Evolutionary conservation across 73 alveolate genomes (phyloP).

Genomic region (Uronychia setigera): DNA sequence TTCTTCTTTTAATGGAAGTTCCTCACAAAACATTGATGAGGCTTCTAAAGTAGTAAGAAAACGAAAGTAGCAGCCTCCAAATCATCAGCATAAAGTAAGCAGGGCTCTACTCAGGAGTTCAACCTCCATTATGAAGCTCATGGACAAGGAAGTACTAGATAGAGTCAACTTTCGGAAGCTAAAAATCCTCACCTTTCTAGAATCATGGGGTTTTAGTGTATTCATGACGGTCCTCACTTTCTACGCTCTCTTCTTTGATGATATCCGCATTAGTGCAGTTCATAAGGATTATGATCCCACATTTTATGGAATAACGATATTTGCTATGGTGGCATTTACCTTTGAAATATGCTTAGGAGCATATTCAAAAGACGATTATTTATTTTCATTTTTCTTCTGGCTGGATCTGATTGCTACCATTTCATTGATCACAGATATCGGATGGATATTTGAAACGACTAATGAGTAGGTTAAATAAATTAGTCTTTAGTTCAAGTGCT

Average conservation of each 20-base stretch:
- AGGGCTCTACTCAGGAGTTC: too few species aligned
- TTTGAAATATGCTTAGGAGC: constrained; percentile 66
- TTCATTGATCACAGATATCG: constrained; percentile 81
- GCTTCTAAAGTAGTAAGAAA: too few species aligned
- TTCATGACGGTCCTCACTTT: constrained; percentile 50
- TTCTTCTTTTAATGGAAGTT: too few species aligned
- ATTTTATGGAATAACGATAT: constrained; percentile 17
- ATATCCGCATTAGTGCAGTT: constrained; percentile 48
- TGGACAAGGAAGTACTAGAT: too few species aligned
- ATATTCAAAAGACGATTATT: constrained; percentile 49
- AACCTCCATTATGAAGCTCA: too few species aligned
- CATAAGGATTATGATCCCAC: constrained; percentile 15
- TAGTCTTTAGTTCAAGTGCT: neutral
- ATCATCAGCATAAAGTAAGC: too few species aligned
- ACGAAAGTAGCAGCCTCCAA: too few species aligned
- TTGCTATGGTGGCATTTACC: constrained; percentile 26
- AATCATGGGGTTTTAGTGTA: neutral
- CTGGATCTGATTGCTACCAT: constrained; percentile 86
- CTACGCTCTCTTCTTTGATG: constrained; percentile 74
- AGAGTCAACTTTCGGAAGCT: too few species aligned
- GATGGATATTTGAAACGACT: constrained; percentile 69
- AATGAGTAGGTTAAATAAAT: neutral
- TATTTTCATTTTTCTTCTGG: constrained; percentile 88
- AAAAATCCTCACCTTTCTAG: too few species aligned
- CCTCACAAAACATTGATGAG: too few species aligned